Base-by-base conservation (phyloP, 257 asterid genomes). In the Pogostemon cablin region DNA sequence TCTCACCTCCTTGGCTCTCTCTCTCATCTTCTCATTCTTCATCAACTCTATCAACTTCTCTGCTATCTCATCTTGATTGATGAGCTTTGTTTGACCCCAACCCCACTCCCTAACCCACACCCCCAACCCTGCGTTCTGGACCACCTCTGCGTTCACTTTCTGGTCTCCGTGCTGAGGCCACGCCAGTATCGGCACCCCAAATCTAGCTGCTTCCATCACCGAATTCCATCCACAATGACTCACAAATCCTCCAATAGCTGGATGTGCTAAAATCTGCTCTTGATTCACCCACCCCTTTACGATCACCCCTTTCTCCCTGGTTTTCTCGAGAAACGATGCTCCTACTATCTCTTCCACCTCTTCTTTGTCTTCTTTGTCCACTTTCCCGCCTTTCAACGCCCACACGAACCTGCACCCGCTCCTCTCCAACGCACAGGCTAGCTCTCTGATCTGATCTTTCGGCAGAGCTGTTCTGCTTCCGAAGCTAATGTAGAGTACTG, bases 191-290 rank as follows among this genome's bases (percentile, higher is more conserved):
- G 84, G 88, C 73, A 81, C 86, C 64, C 88, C 86, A 6, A 72
- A 3, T 15, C 64, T 67, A 2, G 82, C 82, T 3, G 88, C 86
- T 49, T 83, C 88, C 4, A 70, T 67, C 60, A 81, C 81, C 0
- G 88, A 84, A 9, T 84, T 81, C 88, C 86, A 84, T 9, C 85
- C 88, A 20, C 86, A 81, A 0, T 81, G 88, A 72, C 79, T 81
- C 11, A 84, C 66, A 9, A 81, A 84, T 25, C 82, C 88, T 50
- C 88, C 86, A 0, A 81, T 10, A 0, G 79, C 71, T 5, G 81
- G 79, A 35, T 84, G 86, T 0, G 77, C 81, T 52, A 84, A 43
- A 40, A 84, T 67, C 78, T 32, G 59, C 37, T 81, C 88, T 10
- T 83, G 90, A 11, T 83, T 59, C 72, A 86, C 81, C 86, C 88